A percentile compares a stretch with the other conserved stretches of the same genome.
phyloP scores from a whole-genome alignment of 495 filamentous ascomycete species.

The Geopyxis carbonaria region DNA sequence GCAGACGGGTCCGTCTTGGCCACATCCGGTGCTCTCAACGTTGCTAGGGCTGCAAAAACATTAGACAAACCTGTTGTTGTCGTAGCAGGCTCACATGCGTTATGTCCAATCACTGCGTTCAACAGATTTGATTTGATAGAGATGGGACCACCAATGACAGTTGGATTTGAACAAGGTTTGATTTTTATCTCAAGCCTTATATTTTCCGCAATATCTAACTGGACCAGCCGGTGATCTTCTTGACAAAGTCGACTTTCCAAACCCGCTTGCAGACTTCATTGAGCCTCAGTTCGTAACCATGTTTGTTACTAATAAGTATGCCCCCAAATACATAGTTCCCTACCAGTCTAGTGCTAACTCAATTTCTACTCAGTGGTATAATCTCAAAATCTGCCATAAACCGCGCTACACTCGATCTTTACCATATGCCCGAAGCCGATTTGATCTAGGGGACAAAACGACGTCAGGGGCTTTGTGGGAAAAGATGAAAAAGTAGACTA shows the following conservation, averaged over 20 bases:
- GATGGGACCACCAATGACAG: conserved; percentile 7
- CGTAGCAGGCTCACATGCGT: conserved; percentile 17
- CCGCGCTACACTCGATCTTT: conserved; percentile 20
- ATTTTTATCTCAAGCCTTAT: not conserved
- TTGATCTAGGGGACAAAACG: conserved; percentile 18
- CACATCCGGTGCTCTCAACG: conserved; percentile 14
- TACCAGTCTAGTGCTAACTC: too few relatives aligned
- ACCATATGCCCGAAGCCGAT: conserved; percentile 23
- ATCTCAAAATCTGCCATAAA: conserved; percentile 19
- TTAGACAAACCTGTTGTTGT: conserved; percentile 16
- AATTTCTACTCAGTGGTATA: conserved; percentile 15
- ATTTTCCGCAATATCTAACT: too few relatives aligned
- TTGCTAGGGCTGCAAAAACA: conserved; percentile 18
- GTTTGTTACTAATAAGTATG: conserved; percentile 23
- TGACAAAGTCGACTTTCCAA: conserved; percentile 13
- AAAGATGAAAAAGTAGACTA: too few relatives aligned
- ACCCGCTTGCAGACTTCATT: conserved; percentile 19
- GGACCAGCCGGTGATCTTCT: conserved; percentile 16
- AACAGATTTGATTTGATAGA: conserved; percentile 4
- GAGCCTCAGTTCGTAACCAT: conserved; percentile 14
- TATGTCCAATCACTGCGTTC: conserved; percentile 20
- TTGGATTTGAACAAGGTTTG: conserved; percentile 15
- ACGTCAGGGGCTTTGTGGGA: too few relatives aligned
- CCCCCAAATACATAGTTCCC: too few relatives aligned
- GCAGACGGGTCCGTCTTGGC: conserved; percentile 19